Evolutionary conservation across 805 yeast species (phyloP), one percentile per base, ranked within the genome.

Genomic region (Metschnikowia koreensis): DNA sequence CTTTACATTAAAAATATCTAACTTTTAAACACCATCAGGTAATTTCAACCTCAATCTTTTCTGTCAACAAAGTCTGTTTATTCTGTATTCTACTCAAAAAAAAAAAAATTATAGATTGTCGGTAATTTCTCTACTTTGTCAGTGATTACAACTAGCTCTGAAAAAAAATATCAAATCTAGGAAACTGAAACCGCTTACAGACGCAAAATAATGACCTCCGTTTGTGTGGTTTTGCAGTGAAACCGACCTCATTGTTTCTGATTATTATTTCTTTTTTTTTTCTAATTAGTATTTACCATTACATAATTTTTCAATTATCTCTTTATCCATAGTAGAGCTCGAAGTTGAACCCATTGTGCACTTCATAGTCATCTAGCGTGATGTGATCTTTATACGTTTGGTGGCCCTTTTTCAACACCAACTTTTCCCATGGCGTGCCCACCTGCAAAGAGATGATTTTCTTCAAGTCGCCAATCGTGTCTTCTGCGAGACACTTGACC

Each of bases 341-440:
- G 58, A 93, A 69, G 67, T 86, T 89, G 54, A 87, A 85, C 9
- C 96, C 96, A 66, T 91, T 86, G 63, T 91, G 96, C 16, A 93
- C 83, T 66, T 93, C 99, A 65, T 94, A 93, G 67, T 93, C 99
- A n/a, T 87, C 97, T 42, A 93, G 74, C 0, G 92, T 79, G 50
- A 93, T 93, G 65, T 92, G 97, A 63, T 93, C 94, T 65, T 94
- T 94, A 66, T 82, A 83, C 0, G 88, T 81, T 58, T 82, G 86
- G 62, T 90, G 85, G 1, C 97, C 97, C 64, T 89, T 92, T 67
- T 90, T 92, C 56, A 93, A 74, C 0, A 87, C 81, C 51, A 86
- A 59, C 57, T 82, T 83, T 17, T 83, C 87, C 16, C 81, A 72
- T 1, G 84, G 69, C 1, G 90, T 84, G 1, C 97, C 97, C 16